Evolutionary conservation across 1,284 basidiomycete species (phyloP).

Genomic region (Fomes fomentarius): DNA sequence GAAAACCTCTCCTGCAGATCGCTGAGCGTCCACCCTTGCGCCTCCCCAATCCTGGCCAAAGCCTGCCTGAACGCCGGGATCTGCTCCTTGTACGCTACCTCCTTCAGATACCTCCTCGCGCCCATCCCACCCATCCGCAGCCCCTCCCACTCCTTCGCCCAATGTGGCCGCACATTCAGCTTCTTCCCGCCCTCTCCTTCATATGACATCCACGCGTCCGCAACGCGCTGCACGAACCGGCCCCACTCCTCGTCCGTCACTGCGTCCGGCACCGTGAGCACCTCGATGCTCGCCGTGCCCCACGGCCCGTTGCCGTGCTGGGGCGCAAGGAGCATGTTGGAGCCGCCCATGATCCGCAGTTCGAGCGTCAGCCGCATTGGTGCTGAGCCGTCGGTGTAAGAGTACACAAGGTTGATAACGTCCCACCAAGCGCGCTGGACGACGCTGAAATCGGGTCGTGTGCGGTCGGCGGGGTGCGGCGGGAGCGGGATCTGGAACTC

Average conservation of each 20-base stretch:
- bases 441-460: constrained; percentile 7
- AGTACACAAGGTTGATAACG: constrained; percentile 14
- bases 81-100: constrained; percentile 18
- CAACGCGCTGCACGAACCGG: constrained; percentile 18
- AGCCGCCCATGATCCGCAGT: constrained; percentile 19
- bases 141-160: constrained; percentile 21
- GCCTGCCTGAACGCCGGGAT: constrained; percentile 15
- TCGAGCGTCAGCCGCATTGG: constrained; percentile 19
- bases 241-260: constrained; percentile 11
- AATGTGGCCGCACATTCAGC: constrained; percentile 17
- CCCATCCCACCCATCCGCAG: constrained; percentile 9
- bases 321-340: constrained; percentile 14
- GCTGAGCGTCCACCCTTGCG: constrained; percentile 7
- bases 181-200: constrained; percentile 2
- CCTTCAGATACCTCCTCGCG: constrained; percentile 17
- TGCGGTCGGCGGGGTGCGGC: neutral
- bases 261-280: constrained; percentile 17
- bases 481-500: constrained; percentile 21
- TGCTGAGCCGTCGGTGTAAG: constrained; percentile 9
- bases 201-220: constrained; percentile 18
- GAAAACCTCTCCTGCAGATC: constrained; percentile 13
- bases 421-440: constrained; percentile 24
- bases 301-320: constrained; percentile 16
- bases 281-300: constrained; percentile 17
- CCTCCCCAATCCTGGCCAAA: constrained; percentile 10